Evolutionary conservation across 2,329 filamentous ascomycete genomes (phyloP).

Genomic region (Botrytis squamosa): DNA sequence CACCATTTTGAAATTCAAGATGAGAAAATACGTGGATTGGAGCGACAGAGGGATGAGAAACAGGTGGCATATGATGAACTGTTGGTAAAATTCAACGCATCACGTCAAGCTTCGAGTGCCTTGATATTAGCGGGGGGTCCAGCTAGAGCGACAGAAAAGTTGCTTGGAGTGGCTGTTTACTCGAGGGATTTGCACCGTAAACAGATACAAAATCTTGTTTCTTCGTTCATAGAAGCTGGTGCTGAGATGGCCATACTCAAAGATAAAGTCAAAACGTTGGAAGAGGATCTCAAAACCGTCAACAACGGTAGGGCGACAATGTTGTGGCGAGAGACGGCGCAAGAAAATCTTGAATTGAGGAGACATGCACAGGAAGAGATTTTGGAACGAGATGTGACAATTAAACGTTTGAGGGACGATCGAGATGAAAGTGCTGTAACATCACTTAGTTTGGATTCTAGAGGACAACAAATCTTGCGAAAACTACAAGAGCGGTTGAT

Average conservation of each 20-base stretch:
- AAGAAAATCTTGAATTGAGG: neutral
- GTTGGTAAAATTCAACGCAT: neutral
- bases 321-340: neutral
- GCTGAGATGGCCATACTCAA: neutral
- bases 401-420: neutral
- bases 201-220: neutral
- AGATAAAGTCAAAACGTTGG: neutral
- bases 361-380: neutral
- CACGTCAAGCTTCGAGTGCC: neutral
- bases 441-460: constrained; percentile 1
- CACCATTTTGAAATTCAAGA: neutral
- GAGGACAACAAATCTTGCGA: constrained; percentile 10
- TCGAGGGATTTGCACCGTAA: constrained; percentile 2
- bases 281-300: neutral
- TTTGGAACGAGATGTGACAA: neutral
- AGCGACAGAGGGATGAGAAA: no score
- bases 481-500: neutral
- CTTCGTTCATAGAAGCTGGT: neutral
- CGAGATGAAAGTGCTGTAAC: constrained; percentile 6
- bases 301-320: neutral
- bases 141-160: constrained; percentile 1
- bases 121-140: neutral
- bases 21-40: no score
- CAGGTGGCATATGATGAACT: neutral
- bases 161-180: neutral